Evolutionary conservation across 163 green algal species (phyloP).

Genomic region (Chlamydomonas reinhardtii): DNA sequence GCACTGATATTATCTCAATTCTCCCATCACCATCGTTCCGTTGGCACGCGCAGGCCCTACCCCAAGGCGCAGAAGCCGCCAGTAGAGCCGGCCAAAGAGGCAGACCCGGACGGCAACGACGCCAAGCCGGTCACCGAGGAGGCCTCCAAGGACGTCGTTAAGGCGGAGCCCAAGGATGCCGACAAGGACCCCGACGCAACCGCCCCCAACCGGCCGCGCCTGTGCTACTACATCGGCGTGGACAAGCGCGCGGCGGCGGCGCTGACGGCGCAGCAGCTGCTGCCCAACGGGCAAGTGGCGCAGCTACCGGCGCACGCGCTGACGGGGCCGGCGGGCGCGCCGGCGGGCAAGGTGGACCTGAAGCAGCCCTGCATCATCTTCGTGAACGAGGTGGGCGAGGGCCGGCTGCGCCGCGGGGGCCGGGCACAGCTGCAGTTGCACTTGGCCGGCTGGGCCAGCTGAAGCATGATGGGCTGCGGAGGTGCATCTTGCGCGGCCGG

Average conservation of each 20-base stretch:
- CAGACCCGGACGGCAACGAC: not conserved
- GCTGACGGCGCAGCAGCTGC: constrained; percentile 43
- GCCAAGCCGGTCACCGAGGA: not conserved
- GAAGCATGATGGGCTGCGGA: too few relatives aligned
- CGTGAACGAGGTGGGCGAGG: constrained; percentile 1
- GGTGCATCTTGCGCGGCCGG: too few relatives aligned
- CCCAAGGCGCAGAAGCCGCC: constrained; percentile 33
- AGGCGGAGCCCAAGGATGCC: too few relatives aligned
- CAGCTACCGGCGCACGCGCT: not conserved
- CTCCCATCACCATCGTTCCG: too few relatives aligned
- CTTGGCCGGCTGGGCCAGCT: too few relatives aligned
- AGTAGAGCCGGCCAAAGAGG: not conserved
- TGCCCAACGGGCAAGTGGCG: constrained; percentile 32
- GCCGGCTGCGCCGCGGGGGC: too few relatives aligned
- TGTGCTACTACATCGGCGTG: constrained; percentile 70
- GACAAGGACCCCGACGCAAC: too few relatives aligned
- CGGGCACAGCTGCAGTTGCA: too few relatives aligned
- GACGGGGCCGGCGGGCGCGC: not conserved
- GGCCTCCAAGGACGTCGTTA: too few relatives aligned
- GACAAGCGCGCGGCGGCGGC: constrained; percentile 50
- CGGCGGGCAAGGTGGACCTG: constrained; percentile 31
- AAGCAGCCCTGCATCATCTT: constrained; percentile 29
- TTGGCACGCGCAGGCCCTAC: constrained; percentile 14
- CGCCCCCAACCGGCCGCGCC: not conserved
- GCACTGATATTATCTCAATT: too few relatives aligned